Conservation (phyloP, 2,329 filamentous ascomycete species). For the Hymenoscyphus scutula region DNA sequence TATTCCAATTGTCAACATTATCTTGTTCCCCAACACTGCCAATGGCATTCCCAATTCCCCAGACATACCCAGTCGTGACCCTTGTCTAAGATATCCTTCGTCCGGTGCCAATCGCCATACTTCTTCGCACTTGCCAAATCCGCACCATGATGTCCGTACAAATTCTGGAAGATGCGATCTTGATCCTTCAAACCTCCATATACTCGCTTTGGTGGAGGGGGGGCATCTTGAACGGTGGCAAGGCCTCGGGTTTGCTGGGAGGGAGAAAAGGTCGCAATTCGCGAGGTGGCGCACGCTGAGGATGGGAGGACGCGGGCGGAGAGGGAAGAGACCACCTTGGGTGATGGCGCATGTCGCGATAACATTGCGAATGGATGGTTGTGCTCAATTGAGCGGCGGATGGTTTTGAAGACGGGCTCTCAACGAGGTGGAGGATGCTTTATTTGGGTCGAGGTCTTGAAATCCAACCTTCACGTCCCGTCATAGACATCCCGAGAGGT, state of each 20-base stretch:
- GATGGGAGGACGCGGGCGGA: conserved; percentile 34
- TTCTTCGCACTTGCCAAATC: conserved; percentile 94
- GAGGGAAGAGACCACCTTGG: conserved; percentile 34
- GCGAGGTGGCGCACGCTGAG: conserved; percentile 27
- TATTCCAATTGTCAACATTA: conserved; percentile 35
- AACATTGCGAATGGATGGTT: conserved; percentile 35
- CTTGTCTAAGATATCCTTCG: conserved; percentile 96
- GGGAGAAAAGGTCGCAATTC: conserved; percentile 41
- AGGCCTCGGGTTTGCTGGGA: conserved; percentile 64
- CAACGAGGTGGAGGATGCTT: background rate
- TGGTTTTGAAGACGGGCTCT: conserved; percentile 13
- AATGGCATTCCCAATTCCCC: conserved; percentile 6
- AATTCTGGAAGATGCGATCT: conserved; percentile 98
- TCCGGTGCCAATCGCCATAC: conserved; percentile 99
- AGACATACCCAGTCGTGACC: conserved; percentile 81
- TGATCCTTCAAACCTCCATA: conserved; percentile 92
- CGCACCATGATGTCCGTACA: conserved; percentile 88
- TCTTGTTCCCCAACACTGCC: background rate
- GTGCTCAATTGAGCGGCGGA: conserved; percentile 37
- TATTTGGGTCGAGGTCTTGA: conserved; percentile 21
- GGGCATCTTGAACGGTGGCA: conserved; percentile 74
- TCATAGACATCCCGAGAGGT: background rate
- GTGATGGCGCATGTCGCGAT: conserved; percentile 37
- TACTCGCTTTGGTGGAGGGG: conserved; percentile 63
- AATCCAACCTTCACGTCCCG: background rate